Evolutionary conservation across 352 stramenopile species (phyloP), one percentile per base, ranked within the genome.

Genomic region (Poterioochromonas sp.): DNA sequence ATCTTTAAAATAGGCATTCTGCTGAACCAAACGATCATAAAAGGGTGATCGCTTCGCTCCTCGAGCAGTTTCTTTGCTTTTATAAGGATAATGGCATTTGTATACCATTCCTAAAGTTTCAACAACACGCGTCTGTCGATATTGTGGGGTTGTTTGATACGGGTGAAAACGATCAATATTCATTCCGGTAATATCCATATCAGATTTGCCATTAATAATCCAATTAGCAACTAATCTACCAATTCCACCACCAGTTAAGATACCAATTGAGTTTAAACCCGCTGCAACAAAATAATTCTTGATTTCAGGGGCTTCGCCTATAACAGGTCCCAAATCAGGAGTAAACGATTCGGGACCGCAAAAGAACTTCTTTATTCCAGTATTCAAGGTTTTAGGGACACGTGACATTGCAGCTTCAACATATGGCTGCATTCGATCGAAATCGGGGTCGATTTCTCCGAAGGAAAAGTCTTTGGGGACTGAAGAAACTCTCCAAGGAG

Each of bases 261-360:
- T 90, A n/a, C 87, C 87, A 49, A 90, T 85, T 22, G 80, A 86
- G 78, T 90, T 89, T 41, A 91, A 73, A 26, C 87, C 87, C 18
- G 83, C 83, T 26, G 86, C 86, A 18, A 91, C 82, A 78, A 86
- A 91, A 60, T 88, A 87, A 51, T 87, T 86, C 43, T 81, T 63
- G 0, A 91, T 18, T 60, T 86, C 81, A 18, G 82, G 77, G 44
- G 85, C 65, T 58, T 84, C 81, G 18, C 87, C 87, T 18, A 90
- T 78, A 22, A 88, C 81, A 20, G 85, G 87, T 3, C 43, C 26
- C 43, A 80, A 76, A 71, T 88, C 85, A 18, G 87, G 87, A 0
- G 87, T 88, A 69, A 89, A 89, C 22, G 78, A 85, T 80, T 88
- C 85, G 22, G 71, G 71, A 39, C 86, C 86, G 80, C 86, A 89